These are phyloP conservation scores for Trametes polyzona DNA, from an alignment of 1,284 basidiomycete genomes.

Conservation along the genomic window DNA sequence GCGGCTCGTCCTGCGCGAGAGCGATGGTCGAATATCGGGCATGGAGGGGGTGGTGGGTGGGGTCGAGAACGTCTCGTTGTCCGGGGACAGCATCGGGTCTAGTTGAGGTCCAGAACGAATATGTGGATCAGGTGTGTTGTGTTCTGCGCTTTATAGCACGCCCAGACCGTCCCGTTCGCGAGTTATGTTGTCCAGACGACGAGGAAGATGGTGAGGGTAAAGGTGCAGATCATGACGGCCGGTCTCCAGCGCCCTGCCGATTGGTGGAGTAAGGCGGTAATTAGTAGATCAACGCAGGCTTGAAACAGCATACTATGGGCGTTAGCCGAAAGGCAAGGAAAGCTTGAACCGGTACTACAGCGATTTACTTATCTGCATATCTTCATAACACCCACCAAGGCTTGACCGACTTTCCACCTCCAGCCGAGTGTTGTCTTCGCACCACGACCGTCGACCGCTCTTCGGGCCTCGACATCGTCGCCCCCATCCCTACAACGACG, in stretches of 20 bases:
- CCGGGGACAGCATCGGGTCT: conserved; percentile 36
- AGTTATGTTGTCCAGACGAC: conserved; percentile 23
- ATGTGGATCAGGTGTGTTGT: background rate
- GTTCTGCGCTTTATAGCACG: conserved; percentile 13
- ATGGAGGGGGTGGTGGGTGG: conserved; percentile 59
- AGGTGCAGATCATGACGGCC: background rate
- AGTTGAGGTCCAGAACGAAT: conserved; percentile 9
- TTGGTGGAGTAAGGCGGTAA: conserved; percentile 7
- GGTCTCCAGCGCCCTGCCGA: conserved; percentile 2
- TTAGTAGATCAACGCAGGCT: background rate
- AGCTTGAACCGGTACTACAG: no score
- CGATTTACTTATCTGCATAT: no score
- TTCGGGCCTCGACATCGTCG: no score
- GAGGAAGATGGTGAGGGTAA: conserved; percentile 4
- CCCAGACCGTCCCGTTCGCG: background rate
- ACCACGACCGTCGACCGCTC: no score
- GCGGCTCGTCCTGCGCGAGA: conserved; percentile 35
- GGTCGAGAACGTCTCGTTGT: conserved; percentile 61
- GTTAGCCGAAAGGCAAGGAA: no score
- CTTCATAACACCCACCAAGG: no score
- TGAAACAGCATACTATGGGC: no score
- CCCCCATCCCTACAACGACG: no score
- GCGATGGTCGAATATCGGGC: conserved; percentile 38
- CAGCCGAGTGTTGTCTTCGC: no score
- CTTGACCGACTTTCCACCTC: no score